Evolutionary conservation across 2,329 filamentous ascomycete species (phyloP), one percentile per base, ranked within the genome.

Genomic region (Colletotrichum orbiculare): DNA sequence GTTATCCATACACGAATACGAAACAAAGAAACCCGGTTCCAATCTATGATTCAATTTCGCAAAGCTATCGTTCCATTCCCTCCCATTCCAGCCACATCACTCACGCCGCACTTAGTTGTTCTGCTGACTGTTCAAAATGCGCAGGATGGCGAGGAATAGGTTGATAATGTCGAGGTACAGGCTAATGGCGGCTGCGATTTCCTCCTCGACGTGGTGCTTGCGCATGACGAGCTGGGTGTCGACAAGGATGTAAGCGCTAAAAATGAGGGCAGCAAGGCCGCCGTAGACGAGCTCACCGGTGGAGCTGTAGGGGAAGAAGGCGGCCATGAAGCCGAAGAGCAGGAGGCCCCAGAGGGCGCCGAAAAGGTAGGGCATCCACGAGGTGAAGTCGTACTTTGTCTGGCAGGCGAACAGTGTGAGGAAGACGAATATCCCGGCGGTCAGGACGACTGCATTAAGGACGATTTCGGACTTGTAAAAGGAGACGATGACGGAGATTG

Each of bases 141-240:
- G 87, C 74, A 99, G 84, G 74, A 99, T 99, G 57, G 93, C 91
- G 70, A 99, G 84, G 88, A 99, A 99, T 70, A 99, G 80, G 85
- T 99, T 99, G 83, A 98, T 93, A 69, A 98, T 89, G 77, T 98
- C 95, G 54, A 99, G 86, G 77, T 99, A 99, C 53, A 99, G 85
- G 75, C 92, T 96, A 78, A 99, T 97, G 9, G 93, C 90, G 54
- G 95, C 95, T 7, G 94, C 94, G 76, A 98, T 97, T 84, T 97
- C 94, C 85, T 97, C 95, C 81, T 99, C 96, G 56, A 97, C 93
- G 74, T 98, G 95, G 80, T 97, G 96, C 78, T 97, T 92, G 74
- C 94, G 89, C 87, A 99, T 91, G 67, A 99, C 89, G 72, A 99
- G 82, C 84, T 99, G 96, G 0, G 96, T 99, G 76, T 99, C 96